phyloP scores from a whole-genome alignment of 2,329 filamentous ascomycete species.

The Knoxdaviesia capensis region DNA sequence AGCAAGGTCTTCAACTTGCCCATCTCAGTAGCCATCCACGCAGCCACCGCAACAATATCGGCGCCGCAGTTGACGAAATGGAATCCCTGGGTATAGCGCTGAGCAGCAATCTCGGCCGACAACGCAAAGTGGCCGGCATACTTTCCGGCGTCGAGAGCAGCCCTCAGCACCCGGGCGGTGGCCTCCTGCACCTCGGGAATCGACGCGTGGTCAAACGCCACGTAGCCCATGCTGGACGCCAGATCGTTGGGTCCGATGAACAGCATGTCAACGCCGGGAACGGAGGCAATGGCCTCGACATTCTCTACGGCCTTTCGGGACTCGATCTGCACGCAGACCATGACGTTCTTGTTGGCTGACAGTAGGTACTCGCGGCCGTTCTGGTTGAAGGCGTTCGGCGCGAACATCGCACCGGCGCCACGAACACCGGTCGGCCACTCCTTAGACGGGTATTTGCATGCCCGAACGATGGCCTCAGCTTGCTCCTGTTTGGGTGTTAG shows the following conservation, averaged over 20 bases:
- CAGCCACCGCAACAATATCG: slow-evolving; percentile 15
- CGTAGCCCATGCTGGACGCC: slow-evolving; percentile 9
- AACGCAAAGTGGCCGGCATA: slow-evolving; percentile 15
- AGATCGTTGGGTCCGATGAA: slow-evolving; percentile 23
- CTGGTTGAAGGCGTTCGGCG: slow-evolving; percentile 9
- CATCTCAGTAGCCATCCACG: slow-evolving; percentile 16
- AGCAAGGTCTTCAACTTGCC: slow-evolving; percentile 8
- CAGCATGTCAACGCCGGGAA: slow-evolving; percentile 19
- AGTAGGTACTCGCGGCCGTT: slow-evolving; percentile 9
- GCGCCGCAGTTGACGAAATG: slow-evolving; percentile 17
- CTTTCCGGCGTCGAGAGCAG: slow-evolving; percentile 12
- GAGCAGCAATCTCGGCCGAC: slow-evolving; percentile 11
- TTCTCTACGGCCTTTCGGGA: slow-evolving; percentile 34
- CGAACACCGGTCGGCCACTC: slow-evolving; percentile 9
- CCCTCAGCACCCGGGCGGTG: slow-evolving; percentile 8
- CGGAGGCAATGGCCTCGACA: slow-evolving; percentile 31
- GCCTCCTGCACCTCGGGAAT: slow-evolving; percentile 13
- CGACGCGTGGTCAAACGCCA: slow-evolving; percentile 13
- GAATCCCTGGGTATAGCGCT: slow-evolving; percentile 11
- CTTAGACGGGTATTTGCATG: slow-evolving; percentile 10
- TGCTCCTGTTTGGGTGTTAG: slow-evolving; percentile 8
- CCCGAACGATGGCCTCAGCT: slow-evolving; percentile 9
- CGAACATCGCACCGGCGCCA: slow-evolving; percentile 11
- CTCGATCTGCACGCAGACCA: slow-evolving; percentile 27
- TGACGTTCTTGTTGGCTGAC: slow-evolving; percentile 15